Base-by-base conservation (phyloP, 306 rosid genomes). In the Vicia villosa region DNA sequence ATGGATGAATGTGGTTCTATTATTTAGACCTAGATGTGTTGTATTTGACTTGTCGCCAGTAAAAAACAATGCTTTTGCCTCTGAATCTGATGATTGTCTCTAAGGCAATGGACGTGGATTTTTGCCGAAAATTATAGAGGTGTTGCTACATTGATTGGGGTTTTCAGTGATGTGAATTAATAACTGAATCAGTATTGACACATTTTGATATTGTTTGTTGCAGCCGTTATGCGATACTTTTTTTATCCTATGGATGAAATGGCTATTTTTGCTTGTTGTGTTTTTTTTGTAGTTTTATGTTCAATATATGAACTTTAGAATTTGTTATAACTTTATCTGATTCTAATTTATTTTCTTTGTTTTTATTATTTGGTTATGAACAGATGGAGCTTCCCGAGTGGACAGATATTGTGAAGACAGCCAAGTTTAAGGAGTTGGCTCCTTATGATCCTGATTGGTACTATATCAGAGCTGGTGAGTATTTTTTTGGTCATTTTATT, bases 391-490 rank as follows among this genome's bases (percentile, higher is more conserved):
- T 85, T 47, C 96, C 96, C 0, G 90, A 87, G 16, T 89, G 90
- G 91, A 80, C 89, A 0, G 96, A 89, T 24, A 70, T 87, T 7
- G 96, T 87, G 3, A 89, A 89, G 82, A 89, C 96, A 14, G 96
- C 85, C 5, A 81, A 37, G 10, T 87, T 87, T 69, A 89, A 89
- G 66, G 96, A 89, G 58, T 76, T 89, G 57, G 91, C 96, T 40
- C 96, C 96, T 0, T 89, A 89, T 63, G 96, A 89, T 68, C 83
- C 96, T 10, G 93, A 89, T 45, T 89, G 93, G 96, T 89, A 89
- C 70, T 89, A 49, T 32, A 59, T 85, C 7, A 81, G 96, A 80
- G 84, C 91, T n/a, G 90, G 96, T 89, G 55, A 30, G 82, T 38
- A 15, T 28, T 5, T n/a, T n/a, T 6, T 49, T 45, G 6, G 26